Evolutionary conservation across 352 stramenopile genomes (phyloP).

Genomic region (Phytopythium mirpurense): DNA sequence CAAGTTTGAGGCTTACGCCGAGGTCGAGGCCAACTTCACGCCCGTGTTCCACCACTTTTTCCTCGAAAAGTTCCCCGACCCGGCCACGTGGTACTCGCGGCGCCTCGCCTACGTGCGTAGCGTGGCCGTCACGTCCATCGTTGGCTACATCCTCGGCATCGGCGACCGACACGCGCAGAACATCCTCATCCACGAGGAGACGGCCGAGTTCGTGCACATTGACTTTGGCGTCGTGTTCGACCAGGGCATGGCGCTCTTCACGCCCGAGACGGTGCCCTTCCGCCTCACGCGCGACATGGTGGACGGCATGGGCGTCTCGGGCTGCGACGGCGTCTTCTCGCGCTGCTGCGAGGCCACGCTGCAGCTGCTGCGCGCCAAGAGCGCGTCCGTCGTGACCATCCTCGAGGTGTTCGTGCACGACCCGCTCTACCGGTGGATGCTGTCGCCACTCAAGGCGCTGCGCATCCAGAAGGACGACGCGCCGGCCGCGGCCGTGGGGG

Average conservation of each 20-base stretch:
- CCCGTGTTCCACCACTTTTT: conserved; percentile 98
- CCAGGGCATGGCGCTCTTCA: conserved; percentile 91
- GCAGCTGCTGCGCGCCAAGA: conserved; percentile 89
- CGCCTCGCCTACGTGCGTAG: conserved; percentile 94
- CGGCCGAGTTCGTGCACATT: conserved; percentile 99
- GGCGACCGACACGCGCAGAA: conserved; percentile 98
- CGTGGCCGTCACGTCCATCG: conserved; percentile 96
- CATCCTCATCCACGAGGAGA: conserved; percentile 97
- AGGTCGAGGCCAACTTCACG: conserved; percentile 94
- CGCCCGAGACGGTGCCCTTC: conserved; percentile 98
- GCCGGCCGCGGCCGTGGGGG: conserved; percentile 7
- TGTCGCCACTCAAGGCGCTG: conserved; percentile 89
- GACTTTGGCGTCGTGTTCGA: conserved; percentile 99
- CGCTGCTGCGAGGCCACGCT: conserved; percentile 93
- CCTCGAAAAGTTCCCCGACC: conserved; percentile 95
- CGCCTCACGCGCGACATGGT: conserved; percentile 98
- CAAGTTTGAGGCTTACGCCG: conserved; percentile 81
- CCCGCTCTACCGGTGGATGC: conserved; percentile 98
- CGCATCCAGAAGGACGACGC: conserved; percentile 68
- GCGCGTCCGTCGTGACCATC: conserved; percentile 95
- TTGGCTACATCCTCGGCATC: conserved; percentile 95
- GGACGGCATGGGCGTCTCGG: conserved; percentile 98
- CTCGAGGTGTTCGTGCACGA: conserved; percentile 99
- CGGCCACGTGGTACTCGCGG: conserved; percentile 92
- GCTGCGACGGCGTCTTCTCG: conserved; percentile 95